These are phyloP conservation scores for Nothopassalora personata DNA, from an alignment of 2,329 filamentous ascomycete species.

Conservation along the genomic window DNA sequence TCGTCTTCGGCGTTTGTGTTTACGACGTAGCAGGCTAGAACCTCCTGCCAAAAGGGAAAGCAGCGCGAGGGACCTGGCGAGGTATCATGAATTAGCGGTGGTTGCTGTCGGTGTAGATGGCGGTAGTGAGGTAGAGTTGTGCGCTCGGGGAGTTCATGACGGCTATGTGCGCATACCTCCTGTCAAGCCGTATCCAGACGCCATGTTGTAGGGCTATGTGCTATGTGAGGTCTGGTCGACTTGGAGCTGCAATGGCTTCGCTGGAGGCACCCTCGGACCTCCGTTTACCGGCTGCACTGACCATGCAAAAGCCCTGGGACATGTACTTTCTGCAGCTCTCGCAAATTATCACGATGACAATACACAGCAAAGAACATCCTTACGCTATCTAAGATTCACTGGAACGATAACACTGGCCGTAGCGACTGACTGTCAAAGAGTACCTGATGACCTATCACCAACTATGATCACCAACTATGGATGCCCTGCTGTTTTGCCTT, in stretches of 20 bases:
- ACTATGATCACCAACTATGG: background rate
- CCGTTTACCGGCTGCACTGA: background rate
- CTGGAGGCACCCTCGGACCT: background rate
- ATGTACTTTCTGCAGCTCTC: background rate
- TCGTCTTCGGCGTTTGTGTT: constrained; percentile 77
- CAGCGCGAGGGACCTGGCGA: constrained; percentile 66
- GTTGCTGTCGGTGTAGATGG: background rate
- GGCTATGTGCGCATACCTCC: constrained; percentile 56
- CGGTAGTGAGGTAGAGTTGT: background rate
- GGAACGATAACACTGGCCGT: background rate
- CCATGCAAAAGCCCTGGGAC: background rate
- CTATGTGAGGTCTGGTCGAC: background rate
- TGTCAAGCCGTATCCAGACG: constrained; percentile 75
- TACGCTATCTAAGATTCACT: too few species aligned
- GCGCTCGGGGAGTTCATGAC: background rate
- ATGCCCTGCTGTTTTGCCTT: background rate
- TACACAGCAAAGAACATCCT: too few species aligned
- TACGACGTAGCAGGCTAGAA: constrained; percentile 95
- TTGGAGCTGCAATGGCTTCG: background rate
- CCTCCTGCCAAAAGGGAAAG: constrained; percentile 99
- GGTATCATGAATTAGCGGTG: constrained; percentile 6
- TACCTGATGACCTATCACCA: background rate
- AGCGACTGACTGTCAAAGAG: background rate
- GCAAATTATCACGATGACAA: too few species aligned
- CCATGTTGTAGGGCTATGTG: constrained; percentile 49